Conservation (phyloP, 169 alveolate genomes). For the Theileria sp. region DNA sequence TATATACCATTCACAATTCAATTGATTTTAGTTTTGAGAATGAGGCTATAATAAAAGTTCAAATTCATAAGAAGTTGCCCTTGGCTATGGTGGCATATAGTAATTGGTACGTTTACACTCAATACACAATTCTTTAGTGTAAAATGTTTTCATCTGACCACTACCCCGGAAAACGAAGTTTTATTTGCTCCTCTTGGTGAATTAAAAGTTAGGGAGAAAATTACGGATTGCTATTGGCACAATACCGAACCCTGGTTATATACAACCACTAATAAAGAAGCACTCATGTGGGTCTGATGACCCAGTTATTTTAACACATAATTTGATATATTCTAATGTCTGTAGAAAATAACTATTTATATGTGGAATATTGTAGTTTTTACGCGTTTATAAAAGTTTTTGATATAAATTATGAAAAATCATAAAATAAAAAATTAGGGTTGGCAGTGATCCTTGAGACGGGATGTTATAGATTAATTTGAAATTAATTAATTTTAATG, state of each 20-base stretch:
- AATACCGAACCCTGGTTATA: conserved; percentile 53
- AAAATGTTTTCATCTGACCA: conserved; percentile 43
- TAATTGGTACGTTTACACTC: conserved; percentile 32
- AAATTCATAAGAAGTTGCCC: conserved; percentile 50
- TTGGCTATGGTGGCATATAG: conserved; percentile 48
- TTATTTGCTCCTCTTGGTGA: conserved; percentile 63
- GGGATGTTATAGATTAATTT: background rate
- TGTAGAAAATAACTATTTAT: background rate
- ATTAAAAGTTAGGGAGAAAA: conserved; percentile 23
- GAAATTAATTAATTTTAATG: background rate
- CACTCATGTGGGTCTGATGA: conserved; percentile 46
- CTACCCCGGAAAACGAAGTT: conserved; percentile 47
- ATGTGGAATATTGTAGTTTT: background rate
- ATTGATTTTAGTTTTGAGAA: conserved; percentile 19
- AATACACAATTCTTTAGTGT: conserved; percentile 6
- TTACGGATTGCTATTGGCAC: conserved; percentile 54
- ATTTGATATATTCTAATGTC: background rate
- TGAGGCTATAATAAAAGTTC: conserved; percentile 39
- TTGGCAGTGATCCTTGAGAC: background rate
- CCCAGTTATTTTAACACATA: background rate
- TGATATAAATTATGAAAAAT: too few relatives aligned
- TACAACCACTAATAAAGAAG: conserved; percentile 15
- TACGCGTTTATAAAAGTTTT: too few relatives aligned
- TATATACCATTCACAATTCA: background rate
- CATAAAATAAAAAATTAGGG: background rate